phyloP scores from a whole-genome alignment of 345 rosid genomes.

The Pugionium dolabratum region DNA sequence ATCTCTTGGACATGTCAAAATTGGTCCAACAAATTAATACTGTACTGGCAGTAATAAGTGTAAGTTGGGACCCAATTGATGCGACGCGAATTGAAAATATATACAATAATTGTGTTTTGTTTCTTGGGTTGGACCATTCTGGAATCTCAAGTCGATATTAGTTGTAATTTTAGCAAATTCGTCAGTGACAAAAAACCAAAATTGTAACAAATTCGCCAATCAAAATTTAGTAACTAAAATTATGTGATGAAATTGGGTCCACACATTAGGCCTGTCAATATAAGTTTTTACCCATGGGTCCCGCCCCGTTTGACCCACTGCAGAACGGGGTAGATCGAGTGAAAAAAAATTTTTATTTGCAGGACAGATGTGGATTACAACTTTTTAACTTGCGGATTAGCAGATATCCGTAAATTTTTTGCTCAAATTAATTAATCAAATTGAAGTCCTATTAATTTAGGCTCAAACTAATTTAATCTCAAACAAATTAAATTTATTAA shows the following conservation, averaged over 20 bases:
- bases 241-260: neutral
- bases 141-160: neutral
- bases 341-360: too few species aligned
- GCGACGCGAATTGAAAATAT: neutral
- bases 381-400: too few species aligned
- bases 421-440: too few species aligned
- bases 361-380: too few species aligned
- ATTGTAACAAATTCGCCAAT: neutral
- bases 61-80: neutral
- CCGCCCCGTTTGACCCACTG: too few species aligned
- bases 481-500: too few species aligned
- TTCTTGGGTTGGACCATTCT: neutral
- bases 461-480: too few species aligned
- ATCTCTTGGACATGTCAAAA: neutral
- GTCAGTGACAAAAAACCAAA: neutral
- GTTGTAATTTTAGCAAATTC: neutral
- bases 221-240: neutral
- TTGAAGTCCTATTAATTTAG: too few species aligned
- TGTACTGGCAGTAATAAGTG: neutral
- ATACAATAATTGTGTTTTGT: neutral
- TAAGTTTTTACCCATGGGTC: too few species aligned
- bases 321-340: too few species aligned
- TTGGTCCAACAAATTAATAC: slow-evolving; percentile 7
- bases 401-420: too few species aligned
- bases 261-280: too few species aligned